phyloP scores from a whole-genome alignment of 2,329 filamentous ascomycete genomes.

The Neofusicoccum parvum region DNA sequence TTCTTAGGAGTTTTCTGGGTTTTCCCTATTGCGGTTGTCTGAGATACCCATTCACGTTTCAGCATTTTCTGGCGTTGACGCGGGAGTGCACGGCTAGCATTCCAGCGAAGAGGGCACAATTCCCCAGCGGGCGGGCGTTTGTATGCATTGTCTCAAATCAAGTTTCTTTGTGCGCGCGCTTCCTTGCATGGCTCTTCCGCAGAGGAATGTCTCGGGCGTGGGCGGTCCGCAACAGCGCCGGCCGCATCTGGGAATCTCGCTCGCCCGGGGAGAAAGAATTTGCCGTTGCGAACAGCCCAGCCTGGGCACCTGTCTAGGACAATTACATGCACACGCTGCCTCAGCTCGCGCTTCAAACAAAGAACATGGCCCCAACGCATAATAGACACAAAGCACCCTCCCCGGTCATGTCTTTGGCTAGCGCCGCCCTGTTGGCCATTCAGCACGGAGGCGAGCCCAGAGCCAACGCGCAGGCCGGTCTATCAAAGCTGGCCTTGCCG shows the following conservation, averaged over 20 bases:
- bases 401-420: slow-evolving; percentile 20
- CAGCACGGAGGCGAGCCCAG: not conserved
- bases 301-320: slow-evolving; percentile 38
- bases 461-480: not conserved
- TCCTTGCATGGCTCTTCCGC: slow-evolving; percentile 36
- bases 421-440: slow-evolving; percentile 22
- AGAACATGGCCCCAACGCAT: slow-evolving; percentile 30
- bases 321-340: slow-evolving; percentile 37
- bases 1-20: slow-evolving; percentile 11
- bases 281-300: slow-evolving; percentile 29
- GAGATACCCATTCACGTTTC: slow-evolving; percentile 22
- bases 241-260: slow-evolving; percentile 35
- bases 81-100: slow-evolving; percentile 17
- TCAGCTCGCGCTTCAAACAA: slow-evolving; percentile 28
- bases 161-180: slow-evolving; percentile 30
- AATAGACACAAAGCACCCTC: slow-evolving; percentile 37
- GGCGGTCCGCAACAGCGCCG: slow-evolving; percentile 30
- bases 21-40: slow-evolving; percentile 8
- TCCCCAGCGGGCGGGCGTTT: slow-evolving; percentile 19
- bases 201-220: slow-evolving; percentile 37
- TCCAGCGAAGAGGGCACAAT: slow-evolving; percentile 20
- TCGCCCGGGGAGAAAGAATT: slow-evolving; percentile 17
- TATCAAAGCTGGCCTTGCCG: slow-evolving; percentile 15
- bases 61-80: slow-evolving; percentile 22
- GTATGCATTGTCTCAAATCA: slow-evolving; percentile 23